Percentiles rank a stretch among this genome's conserved stretches.
phyloP scores from a whole-genome alignment of 1,139 yeast genomes.

The Candida dubliniensis region DNA sequence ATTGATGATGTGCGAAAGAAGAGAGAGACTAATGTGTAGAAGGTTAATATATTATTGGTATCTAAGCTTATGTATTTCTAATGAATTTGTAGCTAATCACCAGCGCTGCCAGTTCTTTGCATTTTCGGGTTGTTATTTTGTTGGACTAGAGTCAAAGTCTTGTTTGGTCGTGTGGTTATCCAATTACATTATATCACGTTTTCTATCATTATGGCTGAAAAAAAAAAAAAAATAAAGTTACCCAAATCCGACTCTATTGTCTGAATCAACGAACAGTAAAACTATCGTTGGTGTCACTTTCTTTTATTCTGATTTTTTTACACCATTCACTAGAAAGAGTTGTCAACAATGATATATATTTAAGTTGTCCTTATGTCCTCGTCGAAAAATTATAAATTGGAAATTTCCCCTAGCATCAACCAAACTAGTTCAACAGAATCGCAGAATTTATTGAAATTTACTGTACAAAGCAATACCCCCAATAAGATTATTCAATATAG shows the following conservation, averaged over 20 bases:
- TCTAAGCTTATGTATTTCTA: too few relatives aligned
- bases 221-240: too few relatives aligned
- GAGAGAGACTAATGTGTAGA: slow-evolving; percentile 7
- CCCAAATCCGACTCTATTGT: too few relatives aligned
- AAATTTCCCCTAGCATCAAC: slow-evolving; percentile 25
- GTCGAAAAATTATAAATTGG: slow-evolving; percentile 30
- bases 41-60: neutral
- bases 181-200: neutral
- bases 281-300: neutral
- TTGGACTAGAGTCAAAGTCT: neutral
- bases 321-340: neutral
- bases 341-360: slow-evolving; percentile 13
- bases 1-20: slow-evolving; percentile 43
- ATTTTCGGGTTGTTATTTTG: neutral
- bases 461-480: slow-evolving; percentile 12
- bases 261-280: neutral
- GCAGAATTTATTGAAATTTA: slow-evolving; percentile 17
- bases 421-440: slow-evolving; percentile 7
- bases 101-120: too few relatives aligned
- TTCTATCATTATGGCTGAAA: neutral
- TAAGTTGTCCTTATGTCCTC: slow-evolving; percentile 27
- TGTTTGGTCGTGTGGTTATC: too few relatives aligned
- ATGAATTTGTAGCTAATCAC: too few relatives aligned
- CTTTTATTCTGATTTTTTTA: neutral
- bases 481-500: slow-evolving; percentile 5